A percentile compares a stretch with the other conserved stretches of the same genome.
Conservation (phyloP, 768 basidiomycete genomes). For the Boletus huronensis region DNA sequence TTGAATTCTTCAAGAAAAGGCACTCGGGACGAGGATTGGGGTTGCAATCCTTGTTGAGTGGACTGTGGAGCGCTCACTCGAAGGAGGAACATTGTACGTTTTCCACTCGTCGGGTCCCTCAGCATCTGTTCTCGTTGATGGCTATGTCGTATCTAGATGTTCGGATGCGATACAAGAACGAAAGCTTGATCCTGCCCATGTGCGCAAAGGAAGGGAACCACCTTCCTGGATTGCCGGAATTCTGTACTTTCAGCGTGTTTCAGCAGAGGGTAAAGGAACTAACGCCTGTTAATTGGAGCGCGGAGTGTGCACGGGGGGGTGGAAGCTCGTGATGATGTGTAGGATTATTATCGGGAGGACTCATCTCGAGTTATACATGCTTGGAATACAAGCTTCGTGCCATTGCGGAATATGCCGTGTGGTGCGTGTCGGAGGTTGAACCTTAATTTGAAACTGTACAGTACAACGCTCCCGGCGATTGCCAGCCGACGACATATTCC, state of each 20-base stretch:
- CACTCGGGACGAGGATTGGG: conserved; percentile 8
- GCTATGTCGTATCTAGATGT: conserved; percentile 40
- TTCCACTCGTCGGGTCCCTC: background rate
- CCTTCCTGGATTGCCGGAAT: conserved; percentile 64
- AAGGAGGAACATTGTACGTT: conserved; percentile 44
- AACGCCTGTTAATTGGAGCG: conserved; percentile 62
- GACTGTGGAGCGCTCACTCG: conserved; percentile 31
- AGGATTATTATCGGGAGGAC: too few relatives aligned
- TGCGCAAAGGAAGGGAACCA: conserved; percentile 68
- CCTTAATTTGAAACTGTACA: conserved; percentile 22
- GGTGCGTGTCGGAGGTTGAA: conserved; percentile 17
- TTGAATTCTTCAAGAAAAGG: conserved; percentile 62
- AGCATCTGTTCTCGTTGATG: background rate
- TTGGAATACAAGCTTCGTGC: too few relatives aligned
- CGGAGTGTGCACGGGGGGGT: conserved; percentile 49
- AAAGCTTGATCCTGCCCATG: conserved; percentile 55
- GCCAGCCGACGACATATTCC: conserved; percentile 17
- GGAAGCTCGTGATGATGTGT: conserved; percentile 3
- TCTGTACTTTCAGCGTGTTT: conserved; percentile 69
- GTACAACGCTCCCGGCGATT: conserved; percentile 26
- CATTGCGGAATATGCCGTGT: background rate
- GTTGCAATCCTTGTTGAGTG: conserved; percentile 43
- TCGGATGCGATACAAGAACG: conserved; percentile 77
- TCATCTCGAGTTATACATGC: too few relatives aligned
- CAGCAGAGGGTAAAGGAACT: conserved; percentile 57